Conservation (phyloP, 805 yeast genomes). For the Saccharomycodes ludwigii region DNA sequence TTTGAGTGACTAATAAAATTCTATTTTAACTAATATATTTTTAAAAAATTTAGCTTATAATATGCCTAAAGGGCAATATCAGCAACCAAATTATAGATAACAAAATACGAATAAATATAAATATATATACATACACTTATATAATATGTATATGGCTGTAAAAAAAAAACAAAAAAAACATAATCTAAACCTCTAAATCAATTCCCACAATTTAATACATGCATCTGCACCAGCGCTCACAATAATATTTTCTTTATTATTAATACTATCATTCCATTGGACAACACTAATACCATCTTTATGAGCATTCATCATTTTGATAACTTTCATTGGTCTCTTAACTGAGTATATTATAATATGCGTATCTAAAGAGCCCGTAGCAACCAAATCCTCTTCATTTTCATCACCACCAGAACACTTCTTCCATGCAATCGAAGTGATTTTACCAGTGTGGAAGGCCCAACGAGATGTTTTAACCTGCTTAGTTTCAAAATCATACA, state of each 20-base stretch:
- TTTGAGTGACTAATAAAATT: no score
- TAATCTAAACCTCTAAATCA: no score
- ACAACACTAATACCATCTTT: conserved; percentile 76
- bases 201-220: conserved; percentile 59
- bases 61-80: no score
- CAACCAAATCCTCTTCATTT: conserved; percentile 55
- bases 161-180: no score
- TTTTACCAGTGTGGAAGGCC: conserved; percentile 87
- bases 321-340: conserved; percentile 60
- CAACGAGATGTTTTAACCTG: conserved; percentile 72
- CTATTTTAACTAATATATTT: no score
- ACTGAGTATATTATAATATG: conserved; percentile 72
- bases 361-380: conserved; percentile 77
- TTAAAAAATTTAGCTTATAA: no score
- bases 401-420: conserved; percentile 14
- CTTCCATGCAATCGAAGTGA: conserved; percentile 68
- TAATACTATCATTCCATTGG: conserved; percentile 51
- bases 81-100: no score
- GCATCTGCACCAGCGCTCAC: conserved; percentile 76
- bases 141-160: no score
- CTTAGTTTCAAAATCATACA: conserved; percentile 45
- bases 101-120: no score
- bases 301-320: conserved; percentile 69
- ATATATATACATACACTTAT: no score
- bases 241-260: conserved; percentile 35